These are phyloP conservation scores for Peronospora belbahrii DNA, from an alignment of 352 stramenopile genomes.

Conservation along the genomic window DNA sequence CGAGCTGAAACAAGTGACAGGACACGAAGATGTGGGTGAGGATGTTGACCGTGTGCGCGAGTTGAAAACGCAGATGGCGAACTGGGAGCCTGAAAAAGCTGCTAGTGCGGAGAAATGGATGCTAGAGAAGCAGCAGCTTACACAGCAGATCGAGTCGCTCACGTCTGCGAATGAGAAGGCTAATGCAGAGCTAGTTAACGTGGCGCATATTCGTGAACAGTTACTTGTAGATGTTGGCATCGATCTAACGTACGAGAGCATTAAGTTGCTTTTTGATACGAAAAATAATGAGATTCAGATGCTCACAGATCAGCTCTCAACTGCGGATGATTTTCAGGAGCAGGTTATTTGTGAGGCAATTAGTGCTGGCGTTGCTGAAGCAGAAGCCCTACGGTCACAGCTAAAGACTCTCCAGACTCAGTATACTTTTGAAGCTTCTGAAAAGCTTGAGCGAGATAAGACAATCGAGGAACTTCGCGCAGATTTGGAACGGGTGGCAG, in stretches of 20 bases:
- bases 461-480: constrained; percentile 14
- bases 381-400: constrained; percentile 10
- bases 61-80: constrained; percentile 6
- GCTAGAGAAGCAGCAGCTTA: constrained; percentile 16
- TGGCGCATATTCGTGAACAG: constrained; percentile 35
- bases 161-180: constrained; percentile 13
- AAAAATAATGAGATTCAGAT: constrained; percentile 42
- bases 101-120: constrained; percentile 11
- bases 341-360: constrained; percentile 19
- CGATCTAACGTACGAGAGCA: constrained; percentile 36
- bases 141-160: constrained; percentile 23
- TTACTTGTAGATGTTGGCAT: constrained; percentile 32
- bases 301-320: constrained; percentile 26
- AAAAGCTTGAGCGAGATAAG: constrained; percentile 10
- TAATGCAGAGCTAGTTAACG: constrained; percentile 21
- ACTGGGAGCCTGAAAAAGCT: constrained; percentile 6
- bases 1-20: constrained; percentile 13
- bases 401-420: constrained; percentile 15
- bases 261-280: constrained; percentile 39
- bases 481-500: constrained; percentile 19
- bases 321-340: constrained; percentile 11
- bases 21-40: neutral
- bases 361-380: constrained; percentile 13
- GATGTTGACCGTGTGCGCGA: neutral
- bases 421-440: constrained; percentile 5